Evolutionary conservation across 345 rosid species (phyloP).

Genomic region (Eucalyptus pumila): DNA sequence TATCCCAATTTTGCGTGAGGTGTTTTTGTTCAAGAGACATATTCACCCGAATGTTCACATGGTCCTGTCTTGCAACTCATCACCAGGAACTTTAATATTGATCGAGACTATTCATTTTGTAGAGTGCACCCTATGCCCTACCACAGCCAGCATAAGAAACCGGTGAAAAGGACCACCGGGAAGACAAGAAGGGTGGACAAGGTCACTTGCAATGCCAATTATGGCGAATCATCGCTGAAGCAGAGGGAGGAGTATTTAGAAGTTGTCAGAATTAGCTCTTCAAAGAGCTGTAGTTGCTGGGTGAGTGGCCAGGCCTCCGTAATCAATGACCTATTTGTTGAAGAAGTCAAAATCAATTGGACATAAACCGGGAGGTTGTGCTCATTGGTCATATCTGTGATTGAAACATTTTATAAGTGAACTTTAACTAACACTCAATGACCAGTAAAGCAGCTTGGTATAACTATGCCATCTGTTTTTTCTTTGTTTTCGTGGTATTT

Average conservation of each 20-base stretch:
- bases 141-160: not conserved
- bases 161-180: not conserved
- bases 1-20: not conserved
- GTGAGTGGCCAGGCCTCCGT: not conserved
- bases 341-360: not conserved
- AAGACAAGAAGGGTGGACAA: not conserved
- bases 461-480: not conserved
- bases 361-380: not conserved
- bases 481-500: not conserved
- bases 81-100: not conserved
- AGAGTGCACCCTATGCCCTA: not conserved
- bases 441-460: not conserved
- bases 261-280: not conserved
- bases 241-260: not conserved
- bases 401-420: not conserved
- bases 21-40: not conserved
- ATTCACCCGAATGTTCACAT: not conserved
- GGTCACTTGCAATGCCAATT: not conserved
- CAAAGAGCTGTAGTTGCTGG: not conserved
- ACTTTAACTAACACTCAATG: not conserved
- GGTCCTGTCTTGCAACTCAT: constrained; percentile 6
- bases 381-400: not conserved
- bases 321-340: not conserved
- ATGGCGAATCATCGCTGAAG: not conserved
- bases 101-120: not conserved